Conservation (phyloP, 441 rosid genomes). For the Erodium chrysanthum region DNA sequence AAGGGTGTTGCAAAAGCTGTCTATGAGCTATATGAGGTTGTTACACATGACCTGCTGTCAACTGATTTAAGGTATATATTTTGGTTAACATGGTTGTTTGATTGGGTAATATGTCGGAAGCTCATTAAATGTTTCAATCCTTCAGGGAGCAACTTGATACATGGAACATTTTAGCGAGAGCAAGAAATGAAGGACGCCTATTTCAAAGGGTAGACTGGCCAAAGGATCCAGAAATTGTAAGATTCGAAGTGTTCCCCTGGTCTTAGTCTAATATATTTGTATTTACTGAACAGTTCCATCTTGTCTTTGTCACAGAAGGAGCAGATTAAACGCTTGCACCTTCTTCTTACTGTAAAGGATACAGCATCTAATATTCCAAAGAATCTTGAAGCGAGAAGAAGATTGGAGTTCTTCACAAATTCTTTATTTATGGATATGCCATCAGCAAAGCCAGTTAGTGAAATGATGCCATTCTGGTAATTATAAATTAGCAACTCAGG, state of each 20-base stretch:
- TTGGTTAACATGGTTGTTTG: slow-evolving; percentile 11
- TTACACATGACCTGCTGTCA: slow-evolving; percentile 79
- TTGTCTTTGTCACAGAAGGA: slow-evolving; percentile 52
- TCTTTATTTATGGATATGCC: slow-evolving; percentile 98
- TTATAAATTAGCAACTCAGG: slow-evolving; percentile 11
- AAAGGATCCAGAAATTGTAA: slow-evolving; percentile 81
- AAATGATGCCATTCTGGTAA: slow-evolving; percentile 86
- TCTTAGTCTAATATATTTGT: slow-evolving; percentile 21
- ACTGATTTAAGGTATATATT: slow-evolving; percentile 61
- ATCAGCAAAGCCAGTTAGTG: slow-evolving; percentile 72
- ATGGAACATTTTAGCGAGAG: slow-evolving; percentile 82
- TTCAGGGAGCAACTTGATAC: slow-evolving; percentile 95
- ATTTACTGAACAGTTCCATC: slow-evolving; percentile 17
- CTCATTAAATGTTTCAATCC: slow-evolving; percentile 18
- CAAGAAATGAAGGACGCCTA: slow-evolving; percentile 78
- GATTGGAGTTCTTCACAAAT: slow-evolving; percentile 82
- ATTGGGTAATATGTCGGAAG: background rate
- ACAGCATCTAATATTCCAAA: slow-evolving; percentile 88
- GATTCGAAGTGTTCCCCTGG: slow-evolving; percentile 14
- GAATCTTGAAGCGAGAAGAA: slow-evolving; percentile 97
- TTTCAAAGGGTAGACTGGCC: slow-evolving; percentile 93
- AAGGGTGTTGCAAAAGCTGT: slow-evolving; percentile 91
- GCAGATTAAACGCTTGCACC: slow-evolving; percentile 89
- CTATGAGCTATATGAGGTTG: slow-evolving; percentile 71
- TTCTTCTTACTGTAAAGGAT: slow-evolving; percentile 96